These are phyloP conservation scores for Sorghum bicolor DNA, from an alignment of 176 grass and related monocot species.

Conservation along the genomic window Sorghum_bicolor_NCBIv3 NC_012871.2:76050001-76050500, in stretches of 20 bases:
- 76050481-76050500: conserved; percentile 83
- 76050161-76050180: conserved; percentile 42
- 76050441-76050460: conserved; percentile 84
- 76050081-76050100: conserved; percentile 56
- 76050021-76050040: conserved; percentile 74
- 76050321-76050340: conserved; percentile 72
- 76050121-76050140: conserved; percentile 50
- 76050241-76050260: conserved; percentile 57
- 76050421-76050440: conserved; percentile 68
- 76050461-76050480: conserved; percentile 56
- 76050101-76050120: conserved; percentile 62
- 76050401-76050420: conserved; percentile 41
- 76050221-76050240: conserved; percentile 59
- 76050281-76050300: conserved; percentile 68
- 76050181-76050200: conserved; percentile 41
- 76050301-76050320: conserved; percentile 70
- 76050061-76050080: conserved; percentile 76
- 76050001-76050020: conserved; percentile 54
- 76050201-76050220: conserved; percentile 34
- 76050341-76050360: conserved; percentile 80
- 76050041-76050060: conserved; percentile 75
- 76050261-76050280: conserved; percentile 65
- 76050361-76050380: conserved; percentile 63
- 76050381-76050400: conserved; percentile 73
- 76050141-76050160: conserved; percentile 51